These are phyloP conservation scores for Stemphylium lycopersici DNA, from an alignment of 2,329 filamentous ascomycete species.

Conservation along the genomic window DNA sequence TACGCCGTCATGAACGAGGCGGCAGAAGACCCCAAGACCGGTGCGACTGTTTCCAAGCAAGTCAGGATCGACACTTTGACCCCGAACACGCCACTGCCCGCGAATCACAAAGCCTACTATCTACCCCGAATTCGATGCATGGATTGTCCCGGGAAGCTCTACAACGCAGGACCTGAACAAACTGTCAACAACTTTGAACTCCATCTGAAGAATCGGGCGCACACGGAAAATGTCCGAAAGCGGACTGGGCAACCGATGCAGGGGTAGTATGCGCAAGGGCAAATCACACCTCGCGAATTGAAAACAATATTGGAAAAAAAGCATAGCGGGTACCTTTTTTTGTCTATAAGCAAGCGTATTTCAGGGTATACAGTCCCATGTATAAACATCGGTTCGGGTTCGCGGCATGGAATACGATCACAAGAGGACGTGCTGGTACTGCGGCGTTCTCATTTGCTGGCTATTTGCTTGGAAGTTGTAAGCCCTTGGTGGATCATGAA, in stretches of 20 bases:
- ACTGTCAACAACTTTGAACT: slow-evolving; percentile 92
- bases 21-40: slow-evolving; percentile 58
- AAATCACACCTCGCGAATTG: not conserved
- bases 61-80: slow-evolving; percentile 59
- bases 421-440: slow-evolving; percentile 29
- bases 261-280: not conserved
- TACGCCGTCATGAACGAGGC: slow-evolving; percentile 77
- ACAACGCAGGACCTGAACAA: slow-evolving; percentile 84
- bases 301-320: slow-evolving; percentile 10
- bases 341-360: slow-evolving; percentile 21
- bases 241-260: slow-evolving; percentile 31
- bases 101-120: slow-evolving; percentile 77
- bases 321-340: slow-evolving; percentile 13
- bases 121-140: slow-evolving; percentile 88
- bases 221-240: slow-evolving; percentile 54
- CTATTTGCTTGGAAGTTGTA: slow-evolving; percentile 20
- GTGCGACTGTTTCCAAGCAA: slow-evolving; percentile 55
- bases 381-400: slow-evolving; percentile 26
- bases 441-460: slow-evolving; percentile 39
- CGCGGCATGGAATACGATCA: slow-evolving; percentile 16
- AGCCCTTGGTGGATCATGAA: slow-evolving; percentile 14
- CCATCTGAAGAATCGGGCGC: slow-evolving; percentile 83
- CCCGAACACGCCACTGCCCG: slow-evolving; percentile 60
- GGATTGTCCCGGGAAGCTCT: slow-evolving; percentile 92
- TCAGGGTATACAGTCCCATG: slow-evolving; percentile 18